Evolutionary conservation across 306 rosid species (phyloP), one percentile per base, ranked within the genome.

Genomic region (Calophaca sinica): DNA sequence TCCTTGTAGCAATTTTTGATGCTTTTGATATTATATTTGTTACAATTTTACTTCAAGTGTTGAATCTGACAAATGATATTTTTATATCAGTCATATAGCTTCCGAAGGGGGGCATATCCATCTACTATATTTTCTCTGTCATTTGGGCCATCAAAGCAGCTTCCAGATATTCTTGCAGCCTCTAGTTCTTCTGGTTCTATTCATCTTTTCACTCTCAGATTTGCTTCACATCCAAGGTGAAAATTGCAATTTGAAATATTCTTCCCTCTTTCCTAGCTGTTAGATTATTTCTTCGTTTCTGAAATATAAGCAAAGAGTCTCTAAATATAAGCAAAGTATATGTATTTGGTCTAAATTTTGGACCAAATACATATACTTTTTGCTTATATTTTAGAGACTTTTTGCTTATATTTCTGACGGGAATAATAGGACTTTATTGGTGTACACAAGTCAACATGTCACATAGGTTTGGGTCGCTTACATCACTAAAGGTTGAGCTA

Each of bases 121-220:
- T 89, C 98, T 38, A 91, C 88, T 39, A 88, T 94, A 87, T 94
- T 77, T 79, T 94, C 98, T 58, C 82, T 94, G 82, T 87, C 98
- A 68, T 94, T 94, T 84, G 96, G 91, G 32, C 96, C 93, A 55
- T 89, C 96, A 62, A 61, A 46, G 80, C 87, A 82, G 79, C 85
- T 91, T 80, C 98, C 98, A 9, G 91, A 91, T 79, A 85, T 94
- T 79, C 96, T 94, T 54, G 93, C 91, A 81, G 94, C 94, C 75
- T 83, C 92, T 68, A 89, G 98, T 87, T 91, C 93, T 62, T 88
- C 98, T 44, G 98, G 98, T 72, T 94, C 98, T 78, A 77, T 91
- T 79, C 98, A 94, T 86, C 82, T 90, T 73, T 94, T 94, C 83
- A 83, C 90, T 62, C 88, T 94, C 61, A 93, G 90, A 74, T 86